Evolutionary conservation across 129 eudicot genomes (phyloP).

Genomic region (Lactuca saligna): DNA sequence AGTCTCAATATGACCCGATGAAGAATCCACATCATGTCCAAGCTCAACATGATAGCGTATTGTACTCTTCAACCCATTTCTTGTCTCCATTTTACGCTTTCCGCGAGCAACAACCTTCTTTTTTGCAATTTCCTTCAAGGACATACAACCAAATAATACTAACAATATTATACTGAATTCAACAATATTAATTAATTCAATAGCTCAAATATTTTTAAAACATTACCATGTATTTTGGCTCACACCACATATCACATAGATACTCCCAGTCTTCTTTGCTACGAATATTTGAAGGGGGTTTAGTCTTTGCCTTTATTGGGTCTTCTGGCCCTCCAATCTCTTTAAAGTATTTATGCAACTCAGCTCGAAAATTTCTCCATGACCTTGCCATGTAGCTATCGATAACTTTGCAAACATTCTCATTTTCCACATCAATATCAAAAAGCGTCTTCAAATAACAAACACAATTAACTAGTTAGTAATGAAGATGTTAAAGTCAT

Average conservation of each 20-base stretch:
- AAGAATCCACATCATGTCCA: constrained; percentile 3
- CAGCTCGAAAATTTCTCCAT: neutral
- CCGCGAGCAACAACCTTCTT: constrained; percentile 8
- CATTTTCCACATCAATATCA: constrained; percentile 2
- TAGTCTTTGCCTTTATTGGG: neutral
- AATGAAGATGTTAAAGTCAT: neutral
- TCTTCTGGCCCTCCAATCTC: constrained; percentile 5
- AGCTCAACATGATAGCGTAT: constrained; percentile 10
- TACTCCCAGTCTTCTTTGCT: constrained; percentile 7
- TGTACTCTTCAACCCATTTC: constrained; percentile 11
- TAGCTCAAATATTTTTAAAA: neutral
- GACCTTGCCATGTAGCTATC: constrained; percentile 9
- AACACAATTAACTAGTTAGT: neutral
- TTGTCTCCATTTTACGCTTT: constrained; percentile 1
- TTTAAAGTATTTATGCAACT: constrained; percentile 2
- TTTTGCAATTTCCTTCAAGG: neutral
- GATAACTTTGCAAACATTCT: constrained; percentile 5
- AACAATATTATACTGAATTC: neutral
- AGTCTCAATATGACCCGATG: neutral
- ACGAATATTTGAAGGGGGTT: neutral
- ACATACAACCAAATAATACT: neutral
- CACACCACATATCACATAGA: neutral
- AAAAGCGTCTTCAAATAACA: constrained; percentile 16
- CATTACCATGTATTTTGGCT: constrained; percentile 1
- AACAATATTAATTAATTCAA: neutral